These are phyloP conservation scores for Penicillium argentinense DNA, from an alignment of 495 filamentous ascomycete species.

Conservation along the genomic window DNA sequence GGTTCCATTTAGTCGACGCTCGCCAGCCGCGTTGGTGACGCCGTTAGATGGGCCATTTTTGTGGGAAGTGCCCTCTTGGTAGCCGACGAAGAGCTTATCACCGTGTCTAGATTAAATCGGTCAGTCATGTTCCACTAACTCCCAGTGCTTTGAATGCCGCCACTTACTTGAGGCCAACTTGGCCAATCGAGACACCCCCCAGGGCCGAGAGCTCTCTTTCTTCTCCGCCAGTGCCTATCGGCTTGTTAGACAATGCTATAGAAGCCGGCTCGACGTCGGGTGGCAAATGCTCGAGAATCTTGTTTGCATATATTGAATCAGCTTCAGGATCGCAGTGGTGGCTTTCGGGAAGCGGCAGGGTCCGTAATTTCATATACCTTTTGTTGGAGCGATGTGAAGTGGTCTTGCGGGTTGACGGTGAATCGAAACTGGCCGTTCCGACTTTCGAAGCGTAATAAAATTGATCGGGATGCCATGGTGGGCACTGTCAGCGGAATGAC, in stretches of 20 bases:
- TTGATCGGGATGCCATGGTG: conserved; percentile 44
- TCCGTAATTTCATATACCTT: conserved; percentile 35
- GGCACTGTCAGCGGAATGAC: background rate
- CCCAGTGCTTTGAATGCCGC: background rate
- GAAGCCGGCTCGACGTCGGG: conserved; percentile 69
- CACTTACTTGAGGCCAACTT: conserved; percentile 69
- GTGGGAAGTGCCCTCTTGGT: conserved; percentile 53
- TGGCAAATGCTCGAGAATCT: conserved; percentile 66
- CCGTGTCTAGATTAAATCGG: conserved; percentile 63
- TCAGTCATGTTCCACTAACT: background rate
- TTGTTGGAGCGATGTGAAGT: conserved; percentile 45
- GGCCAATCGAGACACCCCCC: conserved; percentile 61
- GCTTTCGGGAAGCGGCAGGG: background rate
- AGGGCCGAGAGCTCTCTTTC: conserved; percentile 68
- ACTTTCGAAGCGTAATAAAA: conserved; percentile 55
- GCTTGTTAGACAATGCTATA: conserved; percentile 78
- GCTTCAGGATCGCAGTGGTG: background rate
- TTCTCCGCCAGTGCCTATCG: conserved; percentile 70
- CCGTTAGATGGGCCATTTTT: conserved; percentile 51
- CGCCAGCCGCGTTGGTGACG: conserved; percentile 41
- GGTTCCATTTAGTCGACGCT: conserved; percentile 68
- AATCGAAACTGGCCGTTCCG: conserved; percentile 57
- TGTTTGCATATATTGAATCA: background rate
- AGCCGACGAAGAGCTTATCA: conserved; percentile 84
- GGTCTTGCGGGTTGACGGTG: conserved; percentile 45